Conservation (phyloP, 352 stramenopile genomes). For the Phytophthora meadii region DNA sequence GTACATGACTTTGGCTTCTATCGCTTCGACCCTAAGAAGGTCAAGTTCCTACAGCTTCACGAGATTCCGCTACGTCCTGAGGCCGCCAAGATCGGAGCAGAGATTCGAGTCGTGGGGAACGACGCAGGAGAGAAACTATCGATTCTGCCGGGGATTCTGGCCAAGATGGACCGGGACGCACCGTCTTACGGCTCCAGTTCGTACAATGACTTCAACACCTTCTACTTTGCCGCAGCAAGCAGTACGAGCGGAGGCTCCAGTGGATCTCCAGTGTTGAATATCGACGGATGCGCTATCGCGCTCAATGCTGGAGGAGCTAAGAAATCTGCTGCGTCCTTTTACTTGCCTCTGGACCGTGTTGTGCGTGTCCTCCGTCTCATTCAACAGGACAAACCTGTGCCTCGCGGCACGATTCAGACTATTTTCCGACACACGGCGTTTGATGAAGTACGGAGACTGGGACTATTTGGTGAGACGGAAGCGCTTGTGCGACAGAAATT, state of each 20-base stretch:
- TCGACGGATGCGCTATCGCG: slow-evolving; percentile 89
- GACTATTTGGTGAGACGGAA: slow-evolving; percentile 74
- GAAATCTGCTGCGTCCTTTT: slow-evolving; percentile 90
- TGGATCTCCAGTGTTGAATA: slow-evolving; percentile 89
- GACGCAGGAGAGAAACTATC: slow-evolving; percentile 93
- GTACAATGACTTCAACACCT: slow-evolving; percentile 95
- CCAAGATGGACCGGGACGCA: slow-evolving; percentile 91
- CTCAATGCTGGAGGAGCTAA: slow-evolving; percentile 92
- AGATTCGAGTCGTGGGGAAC: slow-evolving; percentile 94
- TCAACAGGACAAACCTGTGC: slow-evolving; percentile 57
- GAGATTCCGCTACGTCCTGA: slow-evolving; percentile 90
- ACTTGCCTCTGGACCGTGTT: slow-evolving; percentile 89
- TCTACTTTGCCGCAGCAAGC: slow-evolving; percentile 91
- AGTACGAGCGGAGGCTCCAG: slow-evolving; percentile 90
- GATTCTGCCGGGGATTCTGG: slow-evolving; percentile 90
- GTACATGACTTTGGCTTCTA: slow-evolving; percentile 95
- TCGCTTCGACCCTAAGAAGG: slow-evolving; percentile 86
- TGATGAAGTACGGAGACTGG: slow-evolving; percentile 88
- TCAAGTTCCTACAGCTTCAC: slow-evolving; percentile 88
- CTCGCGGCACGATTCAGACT: slow-evolving; percentile 86
- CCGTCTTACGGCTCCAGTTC: slow-evolving; percentile 86
- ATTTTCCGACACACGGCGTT: slow-evolving; percentile 92
- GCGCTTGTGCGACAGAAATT: slow-evolving; percentile 70
- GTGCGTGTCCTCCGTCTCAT: slow-evolving; percentile 80
- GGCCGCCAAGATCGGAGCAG: slow-evolving; percentile 86